Conservation (phyloP, 2,329 filamentous ascomycete genomes). For the Chrysosporium keratinophilum region DNA sequence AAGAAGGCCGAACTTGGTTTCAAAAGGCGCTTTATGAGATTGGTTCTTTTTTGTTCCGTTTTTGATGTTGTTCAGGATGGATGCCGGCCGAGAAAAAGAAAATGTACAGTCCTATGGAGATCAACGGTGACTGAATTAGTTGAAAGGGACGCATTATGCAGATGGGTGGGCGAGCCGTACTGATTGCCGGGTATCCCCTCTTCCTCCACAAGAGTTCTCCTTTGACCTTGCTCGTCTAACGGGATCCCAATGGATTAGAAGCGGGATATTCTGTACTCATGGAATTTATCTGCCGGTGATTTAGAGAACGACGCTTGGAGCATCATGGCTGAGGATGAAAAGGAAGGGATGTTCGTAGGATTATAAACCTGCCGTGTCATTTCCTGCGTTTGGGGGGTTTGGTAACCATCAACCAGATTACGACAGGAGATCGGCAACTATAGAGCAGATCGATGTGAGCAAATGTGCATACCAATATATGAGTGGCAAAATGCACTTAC, state of each 20-base stretch:
- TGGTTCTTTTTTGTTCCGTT: neutral
- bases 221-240: neutral
- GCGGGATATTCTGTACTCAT: neutral
- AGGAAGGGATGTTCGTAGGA: neutral
- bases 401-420: constrained; percentile 8
- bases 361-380: neutral
- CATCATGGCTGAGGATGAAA: too few relatives aligned
- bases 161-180: constrained; percentile 9
- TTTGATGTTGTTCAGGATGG: neutral
- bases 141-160: neutral
- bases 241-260: neutral
- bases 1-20: neutral
- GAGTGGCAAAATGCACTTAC: constrained; percentile 35
- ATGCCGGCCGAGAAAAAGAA: neutral
- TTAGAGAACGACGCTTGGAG: neutral
- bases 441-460: neutral
- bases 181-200: constrained; percentile 16
- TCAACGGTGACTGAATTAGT: neutral
- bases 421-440: constrained; percentile 21
- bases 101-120: neutral
- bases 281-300: neutral
- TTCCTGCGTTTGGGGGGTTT: neutral
- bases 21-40: neutral
- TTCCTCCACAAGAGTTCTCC: constrained; percentile 16
- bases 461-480: neutral